phyloP scores from a whole-genome alignment of 1,284 basidiomycete species.

The Tilletia setariae region DNA sequence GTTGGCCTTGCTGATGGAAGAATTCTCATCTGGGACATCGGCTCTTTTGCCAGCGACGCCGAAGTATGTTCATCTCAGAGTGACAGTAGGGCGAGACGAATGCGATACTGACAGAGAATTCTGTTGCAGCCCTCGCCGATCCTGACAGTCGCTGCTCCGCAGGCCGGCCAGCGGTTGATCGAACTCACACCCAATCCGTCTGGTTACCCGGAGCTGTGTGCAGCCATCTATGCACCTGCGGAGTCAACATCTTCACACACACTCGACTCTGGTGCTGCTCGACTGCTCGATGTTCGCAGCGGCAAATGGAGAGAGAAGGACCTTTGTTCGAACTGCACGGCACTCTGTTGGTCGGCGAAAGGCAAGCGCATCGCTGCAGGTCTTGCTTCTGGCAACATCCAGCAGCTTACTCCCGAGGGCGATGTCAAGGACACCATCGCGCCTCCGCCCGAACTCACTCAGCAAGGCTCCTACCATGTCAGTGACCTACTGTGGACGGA shows the following conservation, averaged over 20 bases:
- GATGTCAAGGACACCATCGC: conserved; percentile 64
- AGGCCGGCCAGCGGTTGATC: conserved; percentile 17
- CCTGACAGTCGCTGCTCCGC: not conserved
- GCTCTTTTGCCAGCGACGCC: conserved; percentile 4
- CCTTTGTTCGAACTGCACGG: conserved; percentile 24
- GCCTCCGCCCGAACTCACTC: conserved; percentile 59
- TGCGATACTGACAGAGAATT: not conserved
- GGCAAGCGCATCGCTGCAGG: conserved; percentile 80
- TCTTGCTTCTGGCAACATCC: conserved; percentile 67
- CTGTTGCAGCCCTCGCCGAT: not conserved
- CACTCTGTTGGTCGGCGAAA: conserved; percentile 79
- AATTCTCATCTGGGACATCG: not conserved
- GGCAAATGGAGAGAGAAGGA: conserved; percentile 30
- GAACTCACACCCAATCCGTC: conserved; percentile 58
- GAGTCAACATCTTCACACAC: conserved; percentile 50
- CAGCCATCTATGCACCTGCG: conserved; percentile 52
- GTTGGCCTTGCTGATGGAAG: not conserved
- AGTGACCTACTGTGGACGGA: conserved; percentile 67
- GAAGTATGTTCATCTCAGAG: conserved; percentile 1
- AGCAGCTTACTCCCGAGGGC: conserved; percentile 67
- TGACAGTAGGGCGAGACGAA: no score
- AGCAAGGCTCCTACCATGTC: conserved; percentile 57
- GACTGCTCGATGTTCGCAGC: conserved; percentile 30
- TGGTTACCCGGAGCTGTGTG: conserved; percentile 52
- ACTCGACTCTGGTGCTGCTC: conserved; percentile 26